Evolutionary conservation across 2,329 filamentous ascomycete genomes (phyloP), one percentile per base, ranked within the genome.

Genomic region (Apiospora pterosperma): DNA sequence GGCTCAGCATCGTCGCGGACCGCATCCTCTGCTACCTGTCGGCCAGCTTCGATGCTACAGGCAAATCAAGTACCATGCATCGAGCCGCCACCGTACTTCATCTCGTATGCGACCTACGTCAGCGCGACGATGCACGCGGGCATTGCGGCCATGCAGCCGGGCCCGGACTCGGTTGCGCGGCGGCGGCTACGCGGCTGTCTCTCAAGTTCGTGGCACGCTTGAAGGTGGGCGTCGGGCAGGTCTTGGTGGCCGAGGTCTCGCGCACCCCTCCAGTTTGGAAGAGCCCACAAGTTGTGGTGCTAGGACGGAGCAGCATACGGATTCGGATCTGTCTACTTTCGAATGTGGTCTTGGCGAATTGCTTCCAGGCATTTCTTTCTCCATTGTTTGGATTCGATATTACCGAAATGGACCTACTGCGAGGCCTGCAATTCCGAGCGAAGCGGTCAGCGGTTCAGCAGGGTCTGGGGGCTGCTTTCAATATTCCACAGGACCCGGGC

Each of bases 21-120:
- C 77, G 74, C 61, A 82, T 80, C 62, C 71, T 79, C 52, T 80
- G 78, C 68, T 79, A 84, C 69, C 73, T 85, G 11, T 25, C 42
- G 42, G 42, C 14, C 7, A 48, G 23, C 23, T 48, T 48, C 21
- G 21, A 48, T 12, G 21, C 21, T 5, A 44, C 21, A n/a, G 38
- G 16, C n/a, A 10, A 11, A 12, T 23, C 42, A 11, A 48, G 16
- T 48, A 23, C 5, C 21, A 25, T 81, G 78, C 0, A 75, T 84
- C 3, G 72, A 76, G 19, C 73, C 78, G 14, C 81, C 84, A 0
- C 84, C 84, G 0, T 86, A 86, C 64, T 72, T 86, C 1, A 78
- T 86, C 21, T 83, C 82, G 0, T 87, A 87, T 68, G 82, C 85
- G 0, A 85, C 82, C 0, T 87, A 86, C 65, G 82, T 85, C 1